Evolutionary conservation across 345 rosid species (phyloP).

Genomic region (Lepidium africanum): DNA sequence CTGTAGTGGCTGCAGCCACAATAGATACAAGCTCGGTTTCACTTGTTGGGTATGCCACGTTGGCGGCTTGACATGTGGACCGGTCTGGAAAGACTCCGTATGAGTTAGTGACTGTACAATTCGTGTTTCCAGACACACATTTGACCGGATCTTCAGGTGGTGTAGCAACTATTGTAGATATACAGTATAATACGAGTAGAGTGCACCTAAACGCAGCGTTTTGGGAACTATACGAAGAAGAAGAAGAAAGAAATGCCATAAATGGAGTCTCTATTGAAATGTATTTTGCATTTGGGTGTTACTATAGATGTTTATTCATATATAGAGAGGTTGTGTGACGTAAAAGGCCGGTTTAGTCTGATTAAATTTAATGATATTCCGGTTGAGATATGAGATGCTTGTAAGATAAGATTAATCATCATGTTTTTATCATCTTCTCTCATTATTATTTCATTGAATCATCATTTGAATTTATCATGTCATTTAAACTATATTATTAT

Average conservation of each 20-base stretch:
- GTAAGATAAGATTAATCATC: conserved; percentile 21
- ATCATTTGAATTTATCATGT: background rate
- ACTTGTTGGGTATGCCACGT: conserved; percentile 48
- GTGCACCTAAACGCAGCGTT: conserved; percentile 11
- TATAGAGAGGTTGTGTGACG: conserved; percentile 15
- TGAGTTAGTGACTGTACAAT: conserved; percentile 70
- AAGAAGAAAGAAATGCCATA: background rate
- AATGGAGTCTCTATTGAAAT: background rate
- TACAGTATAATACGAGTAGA: conserved; percentile 1
- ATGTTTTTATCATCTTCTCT: conserved; percentile 9
- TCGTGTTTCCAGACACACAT: conserved; percentile 34
- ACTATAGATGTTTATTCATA: too few species aligned
- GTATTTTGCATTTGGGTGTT: background rate
- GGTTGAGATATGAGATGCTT: conserved; percentile 21
- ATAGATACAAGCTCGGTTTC: conserved; percentile 48
- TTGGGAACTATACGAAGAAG: background rate
- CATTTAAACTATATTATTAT: background rate
- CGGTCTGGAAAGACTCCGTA: conserved; percentile 73
- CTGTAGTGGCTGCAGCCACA: conserved; percentile 46
- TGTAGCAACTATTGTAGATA: conserved; percentile 28
- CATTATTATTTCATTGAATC: conserved; percentile 5
- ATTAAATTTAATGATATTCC: background rate
- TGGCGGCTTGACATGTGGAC: conserved; percentile 48
- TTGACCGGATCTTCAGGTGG: conserved; percentile 67
- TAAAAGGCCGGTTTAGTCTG: conserved; percentile 14